Evolutionary conservation across 2,329 filamentous ascomycete genomes (phyloP).

Genomic region (Exophiala lecanii-corni): DNA sequence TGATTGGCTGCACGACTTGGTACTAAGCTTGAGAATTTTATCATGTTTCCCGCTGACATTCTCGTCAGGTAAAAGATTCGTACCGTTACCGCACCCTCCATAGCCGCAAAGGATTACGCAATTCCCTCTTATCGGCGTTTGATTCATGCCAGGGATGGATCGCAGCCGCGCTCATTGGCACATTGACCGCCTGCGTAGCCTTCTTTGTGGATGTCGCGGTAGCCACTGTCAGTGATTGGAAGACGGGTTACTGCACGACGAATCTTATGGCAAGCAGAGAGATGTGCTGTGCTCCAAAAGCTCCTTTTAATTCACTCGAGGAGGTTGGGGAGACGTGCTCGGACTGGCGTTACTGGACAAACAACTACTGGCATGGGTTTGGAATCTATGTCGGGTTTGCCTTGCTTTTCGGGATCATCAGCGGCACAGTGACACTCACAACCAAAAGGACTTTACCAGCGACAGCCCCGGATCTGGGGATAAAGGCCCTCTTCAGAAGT

Average conservation of each 20-base stretch:
- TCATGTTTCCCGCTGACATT: slow-evolving; percentile 1
- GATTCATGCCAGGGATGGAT: slow-evolving; percentile 54
- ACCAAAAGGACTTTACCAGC: slow-evolving; percentile 48
- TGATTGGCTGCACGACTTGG: slow-evolving; percentile 58
- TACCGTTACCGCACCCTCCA: slow-evolving; percentile 48
- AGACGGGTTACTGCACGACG: slow-evolving; percentile 50
- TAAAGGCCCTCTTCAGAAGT: slow-evolving; percentile 42
- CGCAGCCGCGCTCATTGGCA: slow-evolving; percentile 50
- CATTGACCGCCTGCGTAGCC: slow-evolving; percentile 52
- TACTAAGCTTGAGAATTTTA: slow-evolving; percentile 25
- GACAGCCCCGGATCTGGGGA: slow-evolving; percentile 33
- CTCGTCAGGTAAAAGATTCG: slow-evolving; percentile 51
- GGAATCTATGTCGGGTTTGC: slow-evolving; percentile 49
- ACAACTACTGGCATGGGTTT: slow-evolving; percentile 39
- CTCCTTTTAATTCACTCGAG: slow-evolving; percentile 28
- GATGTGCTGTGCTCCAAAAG: slow-evolving; percentile 43
- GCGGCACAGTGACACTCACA: slow-evolving; percentile 46
- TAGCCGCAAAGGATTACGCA: slow-evolving; percentile 40
- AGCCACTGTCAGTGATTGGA: slow-evolving; percentile 54
- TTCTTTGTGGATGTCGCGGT: slow-evolving; percentile 53
- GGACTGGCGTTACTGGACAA: slow-evolving; percentile 43
- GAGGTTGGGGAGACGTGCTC: slow-evolving; percentile 34
- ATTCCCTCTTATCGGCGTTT: slow-evolving; percentile 38
- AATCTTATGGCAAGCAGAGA: slow-evolving; percentile 46
- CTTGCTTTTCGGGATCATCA: slow-evolving; percentile 47